Conservation (phyloP, 2,329 filamentous ascomycete species). For the Lachnellula cervina region DNA sequence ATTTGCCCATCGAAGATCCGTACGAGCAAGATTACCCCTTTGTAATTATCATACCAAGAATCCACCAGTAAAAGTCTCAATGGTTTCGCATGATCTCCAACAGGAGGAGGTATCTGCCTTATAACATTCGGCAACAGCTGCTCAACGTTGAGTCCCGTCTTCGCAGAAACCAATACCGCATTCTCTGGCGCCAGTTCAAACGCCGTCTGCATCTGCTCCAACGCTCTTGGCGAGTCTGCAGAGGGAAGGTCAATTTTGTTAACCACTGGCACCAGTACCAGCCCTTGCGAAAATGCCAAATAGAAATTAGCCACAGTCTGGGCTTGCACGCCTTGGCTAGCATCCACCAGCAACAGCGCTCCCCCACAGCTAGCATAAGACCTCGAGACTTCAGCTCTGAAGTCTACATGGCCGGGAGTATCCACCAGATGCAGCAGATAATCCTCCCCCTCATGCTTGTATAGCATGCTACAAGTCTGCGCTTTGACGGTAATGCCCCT, state of each 20-base stretch:
- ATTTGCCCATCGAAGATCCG: constrained; percentile 86
- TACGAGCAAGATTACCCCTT: constrained; percentile 87
- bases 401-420: constrained; percentile 96
- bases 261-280: constrained; percentile 82
- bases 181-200: constrained; percentile 82
- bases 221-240: constrained; percentile 77
- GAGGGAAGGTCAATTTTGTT: constrained; percentile 96
- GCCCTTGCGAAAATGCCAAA: constrained; percentile 85
- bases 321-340: constrained; percentile 92
- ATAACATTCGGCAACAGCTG: constrained; percentile 81
- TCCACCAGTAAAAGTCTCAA: constrained; percentile 86
- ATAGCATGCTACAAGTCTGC: constrained; percentile 97
- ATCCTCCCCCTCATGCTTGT: constrained; percentile 78
- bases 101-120: constrained; percentile 74
- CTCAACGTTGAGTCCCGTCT: constrained; percentile 85
- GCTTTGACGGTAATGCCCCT: constrained; percentile 98
- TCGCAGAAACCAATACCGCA: constrained; percentile 79
- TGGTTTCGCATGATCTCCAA: constrained; percentile 67
- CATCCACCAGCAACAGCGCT: constrained; percentile 87
- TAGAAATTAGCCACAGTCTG: constrained; percentile 99
- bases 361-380: constrained; percentile 96
- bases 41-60: constrained; percentile 97
- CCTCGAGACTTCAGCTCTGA: constrained; percentile 89
- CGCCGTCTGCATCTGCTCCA: constrained; percentile 77
- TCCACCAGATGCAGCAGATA: constrained; percentile 95